Percentiles rank a stretch among this genome's conserved stretches.
Evolutionary conservation across 306 rosid genomes (phyloP).

Genomic region (Citrullus colocynthis): DNA sequence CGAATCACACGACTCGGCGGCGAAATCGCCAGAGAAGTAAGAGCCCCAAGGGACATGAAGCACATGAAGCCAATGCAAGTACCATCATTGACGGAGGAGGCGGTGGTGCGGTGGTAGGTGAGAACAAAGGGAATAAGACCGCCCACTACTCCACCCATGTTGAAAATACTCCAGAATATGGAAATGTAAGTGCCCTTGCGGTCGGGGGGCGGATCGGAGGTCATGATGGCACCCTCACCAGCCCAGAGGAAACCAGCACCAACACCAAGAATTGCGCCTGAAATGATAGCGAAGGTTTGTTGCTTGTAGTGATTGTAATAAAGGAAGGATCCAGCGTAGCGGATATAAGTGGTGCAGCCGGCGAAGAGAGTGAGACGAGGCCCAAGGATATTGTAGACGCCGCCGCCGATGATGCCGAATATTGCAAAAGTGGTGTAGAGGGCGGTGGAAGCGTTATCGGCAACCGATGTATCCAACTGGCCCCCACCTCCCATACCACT

Average conservation of each 20-base stretch:
- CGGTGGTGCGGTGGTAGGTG: constrained; percentile 38
- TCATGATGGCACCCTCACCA: constrained; percentile 83
- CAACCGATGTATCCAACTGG: constrained; percentile 53
- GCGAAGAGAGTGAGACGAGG: constrained; percentile 69
- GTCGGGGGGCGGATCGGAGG: constrained; percentile 65
- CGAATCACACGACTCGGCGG: constrained; percentile 63
- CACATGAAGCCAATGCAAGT: constrained; percentile 82
- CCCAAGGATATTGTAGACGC: constrained; percentile 87
- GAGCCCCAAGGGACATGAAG: constrained; percentile 51
- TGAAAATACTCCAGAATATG: constrained; percentile 83
- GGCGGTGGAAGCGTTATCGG: constrained; percentile 76
- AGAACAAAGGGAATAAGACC: constrained; percentile 64
- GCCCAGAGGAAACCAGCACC: constrained; percentile 95
- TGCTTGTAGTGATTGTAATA: constrained; percentile 68
- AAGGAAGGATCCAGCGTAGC: constrained; percentile 78
- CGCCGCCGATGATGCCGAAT: constrained; percentile 84
- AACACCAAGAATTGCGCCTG: constrained; percentile 61
- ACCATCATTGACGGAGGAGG: constrained; percentile 65
- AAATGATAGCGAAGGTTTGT: constrained; percentile 40
- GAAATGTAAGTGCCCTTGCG: constrained; percentile 81
- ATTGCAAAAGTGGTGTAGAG: constrained; percentile 65
- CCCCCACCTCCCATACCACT: constrained; percentile 94
- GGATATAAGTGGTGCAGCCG: constrained; percentile 61
- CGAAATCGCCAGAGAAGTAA: constrained; percentile 40
- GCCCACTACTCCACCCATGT: constrained; percentile 87